phyloP scores from a whole-genome alignment of 2,329 filamentous ascomycete species.

The Penicillium psychrosexuale region DNA sequence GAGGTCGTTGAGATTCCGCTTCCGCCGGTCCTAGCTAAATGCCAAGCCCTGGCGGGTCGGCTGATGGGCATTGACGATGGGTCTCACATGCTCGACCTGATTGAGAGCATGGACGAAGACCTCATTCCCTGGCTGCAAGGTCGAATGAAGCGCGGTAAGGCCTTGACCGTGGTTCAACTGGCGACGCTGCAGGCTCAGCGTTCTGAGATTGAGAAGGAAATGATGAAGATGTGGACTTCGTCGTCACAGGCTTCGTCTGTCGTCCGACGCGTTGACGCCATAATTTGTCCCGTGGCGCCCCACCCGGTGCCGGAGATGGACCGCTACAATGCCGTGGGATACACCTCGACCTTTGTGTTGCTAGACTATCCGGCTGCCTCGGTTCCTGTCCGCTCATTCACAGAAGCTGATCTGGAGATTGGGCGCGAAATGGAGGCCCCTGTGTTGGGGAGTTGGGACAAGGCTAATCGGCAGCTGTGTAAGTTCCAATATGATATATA shows the following conservation, averaged over 20 bases:
- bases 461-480: constrained; percentile 58
- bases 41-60: constrained; percentile 56
- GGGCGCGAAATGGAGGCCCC: constrained; percentile 43
- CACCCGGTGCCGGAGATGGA: constrained; percentile 63
- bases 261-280: constrained; percentile 52
- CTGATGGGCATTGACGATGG: constrained; percentile 60
- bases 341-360: constrained; percentile 60
- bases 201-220: constrained; percentile 52
- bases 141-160: constrained; percentile 50
- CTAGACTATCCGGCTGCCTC: constrained; percentile 60
- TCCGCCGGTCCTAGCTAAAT: constrained; percentile 52
- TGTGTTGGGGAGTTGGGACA: constrained; percentile 57
- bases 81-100: constrained; percentile 54
- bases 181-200: constrained; percentile 54
- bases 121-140: constrained; percentile 59
- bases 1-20: constrained; percentile 59
- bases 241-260: constrained; percentile 6
- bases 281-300: constrained; percentile 62
- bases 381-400: constrained; percentile 54
- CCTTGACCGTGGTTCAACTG: constrained; percentile 49
- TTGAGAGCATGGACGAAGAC: constrained; percentile 56
- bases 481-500: constrained; percentile 22
- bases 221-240: constrained; percentile 56
- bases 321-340: constrained; percentile 60
- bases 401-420: constrained; percentile 50